Conservation (phyloP, 441 rosid genomes). For the Euphorbia schlechtendalii region DNA sequence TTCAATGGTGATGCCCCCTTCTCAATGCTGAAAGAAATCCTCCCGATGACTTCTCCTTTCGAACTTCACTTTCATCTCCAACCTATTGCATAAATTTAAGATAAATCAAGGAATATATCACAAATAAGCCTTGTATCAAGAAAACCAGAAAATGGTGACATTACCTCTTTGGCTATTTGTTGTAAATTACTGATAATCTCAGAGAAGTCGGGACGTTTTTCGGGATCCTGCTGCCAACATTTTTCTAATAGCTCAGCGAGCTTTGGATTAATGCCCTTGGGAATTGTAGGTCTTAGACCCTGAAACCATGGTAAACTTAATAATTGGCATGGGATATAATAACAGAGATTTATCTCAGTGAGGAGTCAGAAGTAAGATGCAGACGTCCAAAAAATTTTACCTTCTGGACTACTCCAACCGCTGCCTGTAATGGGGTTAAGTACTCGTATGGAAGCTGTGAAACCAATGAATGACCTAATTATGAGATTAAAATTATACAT, state of each 20-base stretch:
- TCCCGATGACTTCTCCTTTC: conserved; percentile 59
- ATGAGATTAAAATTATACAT: not conserved
- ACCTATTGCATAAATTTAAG: conserved; percentile 39
- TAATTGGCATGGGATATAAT: not conserved
- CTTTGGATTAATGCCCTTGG: conserved; percentile 60
- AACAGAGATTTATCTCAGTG: too few relatives aligned
- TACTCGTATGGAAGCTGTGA: conserved; percentile 77
- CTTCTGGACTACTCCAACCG: conserved; percentile 96
- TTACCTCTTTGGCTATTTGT: conserved; percentile 62
- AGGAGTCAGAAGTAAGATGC: not conserved
- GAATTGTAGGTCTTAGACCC: conserved; percentile 77
- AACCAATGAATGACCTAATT: conserved; percentile 9
- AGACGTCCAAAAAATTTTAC: conserved; percentile 26
- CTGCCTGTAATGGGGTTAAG: too few relatives aligned
- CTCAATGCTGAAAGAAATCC: conserved; percentile 79
- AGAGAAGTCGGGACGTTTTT: conserved; percentile 67
- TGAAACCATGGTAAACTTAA: conserved; percentile 14
- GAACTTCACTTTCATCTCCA: conserved; percentile 61
- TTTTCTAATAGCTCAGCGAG: conserved; percentile 73
- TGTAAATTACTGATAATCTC: conserved; percentile 58
- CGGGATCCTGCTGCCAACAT: conserved; percentile 88
- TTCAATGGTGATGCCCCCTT: conserved; percentile 62
- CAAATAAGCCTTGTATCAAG: too few relatives aligned
- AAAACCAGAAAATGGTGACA: conserved; percentile 35
- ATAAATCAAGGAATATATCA: too few relatives aligned